phyloP scores from a whole-genome alignment of 352 stramenopile species.

The Phytopythium kandeliae region DNA sequence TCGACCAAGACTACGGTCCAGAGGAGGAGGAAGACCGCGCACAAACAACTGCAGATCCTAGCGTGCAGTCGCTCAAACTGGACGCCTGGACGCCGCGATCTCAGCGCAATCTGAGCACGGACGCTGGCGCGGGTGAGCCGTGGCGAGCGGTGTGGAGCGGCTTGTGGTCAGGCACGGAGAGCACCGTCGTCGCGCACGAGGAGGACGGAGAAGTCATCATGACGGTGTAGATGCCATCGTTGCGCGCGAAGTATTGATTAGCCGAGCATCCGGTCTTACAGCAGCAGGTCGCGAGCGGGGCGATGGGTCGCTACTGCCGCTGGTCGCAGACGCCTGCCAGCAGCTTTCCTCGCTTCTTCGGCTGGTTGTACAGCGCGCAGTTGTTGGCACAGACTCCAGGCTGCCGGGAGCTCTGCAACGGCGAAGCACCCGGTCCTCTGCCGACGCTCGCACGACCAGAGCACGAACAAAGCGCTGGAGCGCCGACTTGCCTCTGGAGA shows the following conservation, averaged over 20 bases:
- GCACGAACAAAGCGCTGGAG: slow-evolving; percentile 54
- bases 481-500: slow-evolving; percentile 39
- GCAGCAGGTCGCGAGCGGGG: slow-evolving; percentile 1
- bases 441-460: slow-evolving; percentile 1
- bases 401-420: slow-evolving; percentile 5
- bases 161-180: slow-evolving; percentile 38
- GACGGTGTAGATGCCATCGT: slow-evolving; percentile 45
- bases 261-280: neutral
- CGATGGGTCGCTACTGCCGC: slow-evolving; percentile 17
- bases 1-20: neutral
- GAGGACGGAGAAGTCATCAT: slow-evolving; percentile 76
- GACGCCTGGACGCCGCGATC: slow-evolving; percentile 34
- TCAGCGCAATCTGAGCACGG: slow-evolving; percentile 22
- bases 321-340: slow-evolving; percentile 58
- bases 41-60: slow-evolving; percentile 1
- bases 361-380: slow-evolving; percentile 61
- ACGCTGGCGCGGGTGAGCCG: slow-evolving; percentile 28
- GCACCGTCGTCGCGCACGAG: slow-evolving; percentile 19
- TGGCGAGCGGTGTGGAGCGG: slow-evolving; percentile 48
- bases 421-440: slow-evolving; percentile 5
- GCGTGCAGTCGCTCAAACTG: slow-evolving; percentile 27
- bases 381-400: slow-evolving; percentile 51
- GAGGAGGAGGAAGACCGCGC: slow-evolving; percentile 13
- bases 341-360: slow-evolving; percentile 49
- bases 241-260: neutral